Percentiles rank a stretch among this genome's conserved stretches.
These are phyloP conservation scores for Vanderwaltozyma yarrowii DNA, from an alignment of 805 yeast genomes.

Conservation along the genomic window DNA sequence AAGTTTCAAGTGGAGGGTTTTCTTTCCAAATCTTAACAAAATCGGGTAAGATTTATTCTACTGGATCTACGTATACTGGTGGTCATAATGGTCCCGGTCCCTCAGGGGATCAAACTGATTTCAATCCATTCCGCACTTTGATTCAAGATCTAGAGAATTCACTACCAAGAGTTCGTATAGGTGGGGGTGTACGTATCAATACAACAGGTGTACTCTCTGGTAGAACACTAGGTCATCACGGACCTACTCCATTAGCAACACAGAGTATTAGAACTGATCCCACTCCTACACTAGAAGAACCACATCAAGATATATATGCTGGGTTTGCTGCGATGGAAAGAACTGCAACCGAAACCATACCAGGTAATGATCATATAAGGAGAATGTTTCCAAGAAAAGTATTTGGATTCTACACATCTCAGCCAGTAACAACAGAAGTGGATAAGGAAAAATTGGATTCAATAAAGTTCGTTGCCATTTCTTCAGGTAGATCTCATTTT, in stretches of 20 bases:
- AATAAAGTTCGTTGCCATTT: conserved; percentile 36
- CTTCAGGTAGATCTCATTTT: conserved; percentile 57
- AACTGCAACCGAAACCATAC: conserved; percentile 12
- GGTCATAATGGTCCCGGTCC: conserved; percentile 37
- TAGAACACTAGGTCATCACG: conserved; percentile 5
- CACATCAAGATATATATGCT: conserved; percentile 23
- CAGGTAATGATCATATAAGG: conserved; percentile 19
- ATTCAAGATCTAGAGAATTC: conserved; percentile 17
- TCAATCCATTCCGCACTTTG: conserved; percentile 23
- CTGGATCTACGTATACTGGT: conserved; percentile 39
- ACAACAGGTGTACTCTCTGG: conserved; percentile 13
- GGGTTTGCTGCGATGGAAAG: conserved; percentile 16
- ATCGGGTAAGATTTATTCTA: conserved; percentile 44
- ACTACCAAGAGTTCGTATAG: conserved; percentile 11
- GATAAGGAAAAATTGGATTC: conserved; percentile 14
- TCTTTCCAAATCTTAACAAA: conserved; percentile 48
- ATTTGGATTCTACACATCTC: conserved; percentile 12
- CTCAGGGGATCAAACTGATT: conserved; percentile 24
- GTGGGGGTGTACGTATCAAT: conserved; percentile 12
- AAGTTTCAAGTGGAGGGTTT: conserved; percentile 53
- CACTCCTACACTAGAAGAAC: conserved; percentile 4
- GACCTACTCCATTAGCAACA: conserved; percentile 10
- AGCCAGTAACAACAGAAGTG: conserved; percentile 5
- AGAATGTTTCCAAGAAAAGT: conserved; percentile 23
- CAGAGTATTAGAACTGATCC: not conserved